These are phyloP conservation scores for Datura wrightii DNA, from an alignment of 257 asterid genomes.

Conservation along the genomic window DNA sequence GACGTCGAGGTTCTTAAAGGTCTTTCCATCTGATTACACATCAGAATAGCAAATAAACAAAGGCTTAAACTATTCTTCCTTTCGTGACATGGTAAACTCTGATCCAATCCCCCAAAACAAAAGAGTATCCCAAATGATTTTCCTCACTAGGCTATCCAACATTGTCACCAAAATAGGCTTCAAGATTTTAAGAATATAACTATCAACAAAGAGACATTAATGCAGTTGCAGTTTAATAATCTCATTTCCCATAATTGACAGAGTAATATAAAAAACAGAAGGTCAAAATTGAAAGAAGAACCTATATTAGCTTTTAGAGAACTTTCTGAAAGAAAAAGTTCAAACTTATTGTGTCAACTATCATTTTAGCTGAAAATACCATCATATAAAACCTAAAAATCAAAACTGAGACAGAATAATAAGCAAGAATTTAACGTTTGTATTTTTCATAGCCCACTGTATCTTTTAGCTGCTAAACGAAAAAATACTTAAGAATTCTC, in stretches of 20 bases:
- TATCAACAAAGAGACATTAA: background rate
- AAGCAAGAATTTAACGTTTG: background rate
- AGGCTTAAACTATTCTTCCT: background rate
- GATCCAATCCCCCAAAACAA: background rate
- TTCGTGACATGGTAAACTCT: background rate
- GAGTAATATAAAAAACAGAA: background rate
- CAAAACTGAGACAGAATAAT: too few relatives aligned
- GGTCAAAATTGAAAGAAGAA: background rate
- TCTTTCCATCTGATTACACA: constrained; percentile 66
- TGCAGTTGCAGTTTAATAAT: background rate
- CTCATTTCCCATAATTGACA: background rate
- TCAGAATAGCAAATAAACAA: background rate
- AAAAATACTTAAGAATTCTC: background rate
- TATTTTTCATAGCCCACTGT: too few relatives aligned
- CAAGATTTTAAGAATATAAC: background rate
- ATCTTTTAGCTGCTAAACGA: background rate
- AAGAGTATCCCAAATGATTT: background rate
- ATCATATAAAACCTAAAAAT: background rate
- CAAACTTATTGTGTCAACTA: background rate
- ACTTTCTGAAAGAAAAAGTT: background rate
- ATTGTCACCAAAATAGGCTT: background rate
- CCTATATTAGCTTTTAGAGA: background rate
- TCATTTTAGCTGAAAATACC: background rate
- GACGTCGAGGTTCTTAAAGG: constrained; percentile 91
- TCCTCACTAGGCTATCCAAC: background rate